phyloP scores from a whole-genome alignment of 257 asterid genomes.

The Datura wrightii region DNA sequence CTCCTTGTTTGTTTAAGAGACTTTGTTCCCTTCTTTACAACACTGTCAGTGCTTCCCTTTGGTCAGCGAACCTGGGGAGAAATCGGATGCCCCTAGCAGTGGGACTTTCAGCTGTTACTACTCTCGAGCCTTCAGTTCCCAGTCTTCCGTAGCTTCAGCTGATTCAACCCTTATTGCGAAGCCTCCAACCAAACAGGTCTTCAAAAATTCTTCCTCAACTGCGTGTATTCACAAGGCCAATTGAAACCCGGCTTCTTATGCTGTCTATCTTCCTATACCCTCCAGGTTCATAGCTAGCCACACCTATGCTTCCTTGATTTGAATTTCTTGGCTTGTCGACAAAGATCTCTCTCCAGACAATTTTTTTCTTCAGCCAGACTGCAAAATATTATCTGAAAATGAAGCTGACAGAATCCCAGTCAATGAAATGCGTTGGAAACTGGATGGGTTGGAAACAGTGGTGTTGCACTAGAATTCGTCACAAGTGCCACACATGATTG shows the following conservation, averaged over 20 bases:
- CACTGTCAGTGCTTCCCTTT: slow-evolving; percentile 8
- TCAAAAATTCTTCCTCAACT: background rate
- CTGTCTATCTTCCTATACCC: background rate
- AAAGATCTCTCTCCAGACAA: background rate
- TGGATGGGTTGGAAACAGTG: background rate
- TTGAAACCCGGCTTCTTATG: background rate
- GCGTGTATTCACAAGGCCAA: background rate
- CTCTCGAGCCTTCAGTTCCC: background rate
- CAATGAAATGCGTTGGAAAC: background rate
- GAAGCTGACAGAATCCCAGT: background rate
- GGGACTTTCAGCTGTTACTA: background rate
- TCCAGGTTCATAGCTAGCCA: background rate
- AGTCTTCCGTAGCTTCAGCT: background rate
- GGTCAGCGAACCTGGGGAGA: background rate
- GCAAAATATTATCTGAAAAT: slow-evolving; percentile 3
- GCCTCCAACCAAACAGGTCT: background rate
- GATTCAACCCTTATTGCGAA: background rate
- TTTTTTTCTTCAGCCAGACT: background rate
- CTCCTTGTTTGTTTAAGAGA: background rate
- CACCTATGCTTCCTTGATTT: background rate
- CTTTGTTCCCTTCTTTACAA: background rate
- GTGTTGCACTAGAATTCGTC: background rate
- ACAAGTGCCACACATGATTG: background rate
- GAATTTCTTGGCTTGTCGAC: background rate
- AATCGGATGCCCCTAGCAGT: background rate